Evolutionary conservation across 345 rosid genomes (phyloP).

Genomic region (Gossypium stocksii): DNA sequence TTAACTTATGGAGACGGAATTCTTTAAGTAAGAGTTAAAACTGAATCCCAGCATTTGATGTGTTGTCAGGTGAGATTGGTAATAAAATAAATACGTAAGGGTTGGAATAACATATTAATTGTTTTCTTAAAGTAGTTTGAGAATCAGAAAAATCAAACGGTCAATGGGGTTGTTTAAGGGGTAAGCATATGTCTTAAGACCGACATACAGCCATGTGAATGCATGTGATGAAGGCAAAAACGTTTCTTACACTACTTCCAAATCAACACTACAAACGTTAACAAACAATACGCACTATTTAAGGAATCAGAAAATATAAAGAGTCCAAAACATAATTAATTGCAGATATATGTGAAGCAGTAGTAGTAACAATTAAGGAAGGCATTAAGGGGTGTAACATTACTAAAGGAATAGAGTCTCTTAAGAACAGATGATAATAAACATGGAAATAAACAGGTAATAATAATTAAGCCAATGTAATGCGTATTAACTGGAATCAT

Average conservation of each 20-base stretch:
- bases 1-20: too few relatives aligned
- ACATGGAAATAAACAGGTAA: conserved; percentile 20
- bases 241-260: too few relatives aligned
- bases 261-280: too few relatives aligned
- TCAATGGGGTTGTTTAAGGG: not conserved
- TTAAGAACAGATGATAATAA: conserved; percentile 4
- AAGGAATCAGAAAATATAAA: too few relatives aligned
- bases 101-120: not conserved
- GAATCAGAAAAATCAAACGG: not conserved
- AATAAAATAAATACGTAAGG: too few relatives aligned
- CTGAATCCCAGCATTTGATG: too few relatives aligned
- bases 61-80: too few relatives aligned
- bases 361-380: not conserved
- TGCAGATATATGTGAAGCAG: conserved; percentile 1
- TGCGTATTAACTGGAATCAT: conserved; percentile 8
- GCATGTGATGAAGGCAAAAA: conserved; percentile 22
- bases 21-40: too few relatives aligned
- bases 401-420: conserved; percentile 14
- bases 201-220: conserved; percentile 24
- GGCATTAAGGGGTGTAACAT: not conserved
- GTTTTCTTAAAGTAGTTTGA: not conserved
- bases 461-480: conserved; percentile 11
- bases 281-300: too few relatives aligned
- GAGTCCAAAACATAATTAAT: conserved; percentile 2
- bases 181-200: conserved; percentile 3